These are phyloP conservation scores for Curvularia sp. DNA, from an alignment of 2,329 filamentous ascomycete species.

Conservation along the genomic window DNA sequence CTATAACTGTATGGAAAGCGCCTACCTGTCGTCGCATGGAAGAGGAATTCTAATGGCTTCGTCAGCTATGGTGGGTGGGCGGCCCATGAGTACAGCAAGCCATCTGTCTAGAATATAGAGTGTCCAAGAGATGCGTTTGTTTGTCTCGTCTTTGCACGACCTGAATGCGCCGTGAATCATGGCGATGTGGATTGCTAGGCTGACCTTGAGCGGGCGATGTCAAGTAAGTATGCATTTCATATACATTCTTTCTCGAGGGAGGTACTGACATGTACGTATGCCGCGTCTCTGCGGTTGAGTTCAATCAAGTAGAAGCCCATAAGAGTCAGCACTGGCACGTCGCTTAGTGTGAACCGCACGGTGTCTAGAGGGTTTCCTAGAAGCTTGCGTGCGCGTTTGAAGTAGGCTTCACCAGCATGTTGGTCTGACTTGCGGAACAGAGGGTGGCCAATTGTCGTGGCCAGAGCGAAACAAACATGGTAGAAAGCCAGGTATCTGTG, in stretches of 20 bases:
- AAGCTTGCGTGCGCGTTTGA: slow-evolving; percentile 36
- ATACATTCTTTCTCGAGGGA: not conserved
- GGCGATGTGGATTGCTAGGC: slow-evolving; percentile 36
- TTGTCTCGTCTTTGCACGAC: slow-evolving; percentile 28
- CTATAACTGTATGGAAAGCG: not conserved
- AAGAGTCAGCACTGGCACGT: slow-evolving; percentile 35
- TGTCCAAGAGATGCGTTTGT: slow-evolving; percentile 35
- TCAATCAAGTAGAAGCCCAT: slow-evolving; percentile 42
- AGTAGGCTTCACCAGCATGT: slow-evolving; percentile 35
- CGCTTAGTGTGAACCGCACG: slow-evolving; percentile 34
- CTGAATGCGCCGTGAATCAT: slow-evolving; percentile 36
- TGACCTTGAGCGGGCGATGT: slow-evolving; percentile 1
- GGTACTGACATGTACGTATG: slow-evolving; percentile 35
- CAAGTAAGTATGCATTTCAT: not conserved
- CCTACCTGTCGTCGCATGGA: slow-evolving; percentile 34
- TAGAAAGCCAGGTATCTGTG: slow-evolving; percentile 35
- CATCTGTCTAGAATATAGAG: slow-evolving; percentile 40
- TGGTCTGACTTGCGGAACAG: slow-evolving; percentile 22
- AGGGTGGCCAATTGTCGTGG: slow-evolving; percentile 26
- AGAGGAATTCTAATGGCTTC: slow-evolving; percentile 36
- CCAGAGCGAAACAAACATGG: slow-evolving; percentile 38
- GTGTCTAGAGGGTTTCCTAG: slow-evolving; percentile 37
- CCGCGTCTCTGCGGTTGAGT: slow-evolving; percentile 39
- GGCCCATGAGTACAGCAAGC: slow-evolving; percentile 39
- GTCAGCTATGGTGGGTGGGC: slow-evolving; percentile 35